Evolutionary conservation across 208 protist species (phyloP).

Genomic region (Acanthamoeba triangularis): DNA sequence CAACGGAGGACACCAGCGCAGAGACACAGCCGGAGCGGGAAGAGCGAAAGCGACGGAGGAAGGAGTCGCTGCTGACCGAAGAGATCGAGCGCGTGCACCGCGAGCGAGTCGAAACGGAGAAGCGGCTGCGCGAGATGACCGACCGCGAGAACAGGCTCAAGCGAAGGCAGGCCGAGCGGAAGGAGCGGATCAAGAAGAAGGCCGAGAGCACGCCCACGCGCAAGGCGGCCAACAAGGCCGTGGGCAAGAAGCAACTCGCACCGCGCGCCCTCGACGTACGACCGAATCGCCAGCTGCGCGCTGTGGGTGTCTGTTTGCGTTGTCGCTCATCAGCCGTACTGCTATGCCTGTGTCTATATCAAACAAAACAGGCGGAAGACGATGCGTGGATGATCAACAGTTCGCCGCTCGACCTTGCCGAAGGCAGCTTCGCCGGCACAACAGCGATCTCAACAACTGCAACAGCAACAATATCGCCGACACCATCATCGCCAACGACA

Average conservation of each 20-base stretch:
- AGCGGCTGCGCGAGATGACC: slow-evolving; percentile 6
- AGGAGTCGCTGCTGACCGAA: slow-evolving; percentile 32
- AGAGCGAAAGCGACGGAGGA: slow-evolving; percentile 11
- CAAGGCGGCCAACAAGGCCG: background rate
- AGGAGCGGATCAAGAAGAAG: slow-evolving; percentile 42
- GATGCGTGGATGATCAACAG: slow-evolving; percentile 29
- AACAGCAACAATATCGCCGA: too few relatives aligned
- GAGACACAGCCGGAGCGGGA: background rate
- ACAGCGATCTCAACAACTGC: too few relatives aligned
- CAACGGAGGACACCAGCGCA: background rate
- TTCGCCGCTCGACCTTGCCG: background rate
- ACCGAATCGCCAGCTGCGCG: background rate
- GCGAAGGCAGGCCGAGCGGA: slow-evolving; percentile 23
- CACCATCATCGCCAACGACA: background rate
- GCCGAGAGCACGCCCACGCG: background rate
- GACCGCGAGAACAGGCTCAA: slow-evolving; percentile 40
- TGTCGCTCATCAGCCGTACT: too few relatives aligned
- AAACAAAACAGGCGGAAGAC: background rate
- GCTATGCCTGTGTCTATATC: too few relatives aligned
- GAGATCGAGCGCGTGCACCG: slow-evolving; percentile 16
- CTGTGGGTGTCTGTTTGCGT: too few relatives aligned
- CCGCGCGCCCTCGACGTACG: slow-evolving; percentile 21
- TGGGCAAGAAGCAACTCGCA: background rate
- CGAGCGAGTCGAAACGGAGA: slow-evolving; percentile 52
- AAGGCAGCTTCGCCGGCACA: background rate